Evolutionary conservation across 192 early-diverging fungal species (phyloP), one percentile per base, ranked within the genome.

Genomic region (Coemansia sp.): DNA sequence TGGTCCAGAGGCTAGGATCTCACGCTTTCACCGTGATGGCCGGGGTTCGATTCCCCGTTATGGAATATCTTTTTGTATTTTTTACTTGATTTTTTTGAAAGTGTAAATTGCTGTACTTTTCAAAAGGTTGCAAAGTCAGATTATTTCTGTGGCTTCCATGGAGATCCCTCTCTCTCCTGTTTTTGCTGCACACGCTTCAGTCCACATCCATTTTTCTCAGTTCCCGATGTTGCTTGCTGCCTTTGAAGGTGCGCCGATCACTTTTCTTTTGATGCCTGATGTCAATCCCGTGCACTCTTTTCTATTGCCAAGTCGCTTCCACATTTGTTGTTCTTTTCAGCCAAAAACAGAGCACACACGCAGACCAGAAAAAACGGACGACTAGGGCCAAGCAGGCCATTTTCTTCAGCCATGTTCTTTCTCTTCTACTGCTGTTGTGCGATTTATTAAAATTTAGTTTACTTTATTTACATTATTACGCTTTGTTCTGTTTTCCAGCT

Each of bases 11-110:
- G 86, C 82, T 88, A 89, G 84, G 88, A 89, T 89, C 78, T 73
- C 82, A 80, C 88, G 86, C 86, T 89, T 85, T 89, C 86, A 89
- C 88, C 86, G 88, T 78, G 81, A 73, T 74, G 88, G 82, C 83
- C 88, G 80, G 88, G 88, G 88, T 89, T 88, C 88, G 82, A 89
- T 86, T 86, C 88, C 88, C 88, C 78, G 87, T 82, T 82, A 70
- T 71, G 87, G 87, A 89, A 81, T 54, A n/a, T n/a, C n/a, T n/a
- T n/a, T n/a, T n/a, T n/a, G n/a, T 52, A 54, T 69, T 65, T 68
- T 75, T 77, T n/a, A n/a, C n/a, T n/a, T n/a, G n/a, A n/a, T 64
- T 30, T 30, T 30, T 5, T 30, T 5, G 2, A 30, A 7, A 30
- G 27, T 30, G 7, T 30, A 30, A 2, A 7, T 30, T 5, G 27